These are phyloP conservation scores for Postia placenta DNA, from an alignment of 768 basidiomycete species.

Conservation along the genomic window DNA sequence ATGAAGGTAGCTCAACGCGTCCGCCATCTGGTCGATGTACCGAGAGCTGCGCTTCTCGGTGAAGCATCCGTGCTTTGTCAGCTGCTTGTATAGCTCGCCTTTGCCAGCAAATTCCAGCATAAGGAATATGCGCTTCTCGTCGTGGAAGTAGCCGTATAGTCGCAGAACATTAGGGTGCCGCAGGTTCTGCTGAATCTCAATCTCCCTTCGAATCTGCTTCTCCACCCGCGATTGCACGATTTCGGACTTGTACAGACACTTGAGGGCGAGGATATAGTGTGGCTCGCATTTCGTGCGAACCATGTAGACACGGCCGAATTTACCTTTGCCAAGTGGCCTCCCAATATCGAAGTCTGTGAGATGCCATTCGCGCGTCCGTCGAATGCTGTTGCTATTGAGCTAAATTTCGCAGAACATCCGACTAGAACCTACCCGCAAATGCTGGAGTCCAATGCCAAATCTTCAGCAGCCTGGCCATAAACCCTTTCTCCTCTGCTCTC, in stretches of 20 bases:
- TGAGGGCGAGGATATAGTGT: slow-evolving; percentile 92
- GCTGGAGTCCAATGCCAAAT: slow-evolving; percentile 83
- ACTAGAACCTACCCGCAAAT: slow-evolving; percentile 44
- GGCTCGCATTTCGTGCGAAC: slow-evolving; percentile 87
- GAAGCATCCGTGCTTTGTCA: slow-evolving; percentile 81
- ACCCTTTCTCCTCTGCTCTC: slow-evolving; percentile 72
- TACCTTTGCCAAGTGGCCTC: slow-evolving; percentile 95
- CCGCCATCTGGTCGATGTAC: slow-evolving; percentile 98
- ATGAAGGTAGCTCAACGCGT: slow-evolving; percentile 89
- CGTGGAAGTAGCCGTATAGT: slow-evolving; percentile 96
- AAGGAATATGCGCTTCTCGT: slow-evolving; percentile 94
- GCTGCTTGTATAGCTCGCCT: slow-evolving; percentile 95
- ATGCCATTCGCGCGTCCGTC: slow-evolving; percentile 80
- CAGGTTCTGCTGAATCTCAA: slow-evolving; percentile 96
- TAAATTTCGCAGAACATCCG: slow-evolving; percentile 1
- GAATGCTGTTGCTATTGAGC: slow-evolving; percentile 35
- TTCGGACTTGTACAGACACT: slow-evolving; percentile 95
- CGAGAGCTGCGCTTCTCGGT: slow-evolving; percentile 81
- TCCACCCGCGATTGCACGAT: slow-evolving; percentile 88
- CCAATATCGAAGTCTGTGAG: slow-evolving; percentile 90
- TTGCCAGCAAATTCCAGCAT: slow-evolving; percentile 98
- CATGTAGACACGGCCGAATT: slow-evolving; percentile 99
- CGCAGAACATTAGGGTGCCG: slow-evolving; percentile 93
- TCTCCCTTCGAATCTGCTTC: slow-evolving; percentile 95
- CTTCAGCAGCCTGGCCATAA: slow-evolving; percentile 70